Conservation (phyloP, 1,139 yeast species). For the Pichia norvegensis region DNA sequence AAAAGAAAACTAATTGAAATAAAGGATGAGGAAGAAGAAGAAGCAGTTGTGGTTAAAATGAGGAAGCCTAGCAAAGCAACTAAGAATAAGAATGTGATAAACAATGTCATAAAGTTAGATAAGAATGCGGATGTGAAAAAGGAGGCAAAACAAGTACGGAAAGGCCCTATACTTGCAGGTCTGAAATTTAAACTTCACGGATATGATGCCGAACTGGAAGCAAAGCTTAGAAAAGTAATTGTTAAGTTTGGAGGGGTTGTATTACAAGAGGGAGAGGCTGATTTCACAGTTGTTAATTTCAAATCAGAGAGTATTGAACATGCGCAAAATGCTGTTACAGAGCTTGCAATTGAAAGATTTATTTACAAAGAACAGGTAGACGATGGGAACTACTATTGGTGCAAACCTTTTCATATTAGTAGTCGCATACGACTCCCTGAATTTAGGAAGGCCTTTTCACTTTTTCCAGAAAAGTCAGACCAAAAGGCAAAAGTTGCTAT, state of each 20-base stretch:
- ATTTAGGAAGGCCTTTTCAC: not conserved
- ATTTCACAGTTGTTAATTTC: constrained; percentile 19
- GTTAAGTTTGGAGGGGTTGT: constrained; percentile 21
- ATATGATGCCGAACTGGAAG: constrained; percentile 30
- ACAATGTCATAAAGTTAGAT: constrained; percentile 26
- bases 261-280: not conserved
- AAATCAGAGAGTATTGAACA: constrained; percentile 2
- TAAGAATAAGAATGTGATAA: constrained; percentile 44
- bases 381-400: constrained; percentile 42
- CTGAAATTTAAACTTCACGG: constrained; percentile 16
- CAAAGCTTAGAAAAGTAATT: constrained; percentile 33
- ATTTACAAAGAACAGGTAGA: constrained; percentile 11
- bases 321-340: constrained; percentile 40
- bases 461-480: not conserved
- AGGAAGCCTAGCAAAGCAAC: constrained; percentile 25
- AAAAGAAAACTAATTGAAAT: constrained; percentile 2
- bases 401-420: constrained; percentile 37
- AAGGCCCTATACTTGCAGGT: constrained; percentile 15
- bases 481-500: constrained; percentile 39
- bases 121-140: not conserved
- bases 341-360: constrained; percentile 77
- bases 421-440: constrained; percentile 14
- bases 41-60: constrained; percentile 25
- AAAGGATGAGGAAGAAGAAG: constrained; percentile 17
- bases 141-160: not conserved